These are phyloP conservation scores for Ensete ventricosum DNA, from an alignment of 176 grass and related monocot genomes.

Conservation along the genomic window DNA sequence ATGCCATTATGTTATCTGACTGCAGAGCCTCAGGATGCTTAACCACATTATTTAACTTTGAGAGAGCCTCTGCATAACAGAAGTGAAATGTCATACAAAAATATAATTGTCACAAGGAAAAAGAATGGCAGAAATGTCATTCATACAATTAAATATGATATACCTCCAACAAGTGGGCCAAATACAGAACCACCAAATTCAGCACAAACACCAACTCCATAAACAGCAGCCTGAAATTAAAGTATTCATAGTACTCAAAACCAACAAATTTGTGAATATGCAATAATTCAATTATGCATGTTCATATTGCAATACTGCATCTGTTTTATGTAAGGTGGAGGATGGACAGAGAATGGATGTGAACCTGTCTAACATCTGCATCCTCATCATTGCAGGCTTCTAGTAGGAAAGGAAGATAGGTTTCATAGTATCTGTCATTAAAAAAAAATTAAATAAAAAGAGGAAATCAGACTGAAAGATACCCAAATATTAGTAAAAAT, in stretches of 20 bases:
- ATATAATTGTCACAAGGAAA: neutral
- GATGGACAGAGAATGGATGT: neutral
- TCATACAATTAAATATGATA: neutral
- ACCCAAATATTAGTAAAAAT: neutral
- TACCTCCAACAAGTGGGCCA: conserved; percentile 95
- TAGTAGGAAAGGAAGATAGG: conserved; percentile 84
- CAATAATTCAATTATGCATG: too few species aligned
- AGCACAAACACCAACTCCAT: conserved; percentile 94
- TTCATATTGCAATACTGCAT: neutral
- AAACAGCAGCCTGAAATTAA: conserved; percentile 75
- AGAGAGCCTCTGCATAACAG: conserved; percentile 65
- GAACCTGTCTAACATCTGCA: conserved; percentile 85
- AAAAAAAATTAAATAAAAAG: conserved; percentile 14
- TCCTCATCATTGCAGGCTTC: conserved; percentile 95
- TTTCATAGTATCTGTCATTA: conserved; percentile 70
- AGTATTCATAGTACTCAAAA: neutral
- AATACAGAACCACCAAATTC: conserved; percentile 84
- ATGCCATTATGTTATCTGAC: conserved; percentile 90
- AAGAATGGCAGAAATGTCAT: neutral
- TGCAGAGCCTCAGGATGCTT: conserved; percentile 65
- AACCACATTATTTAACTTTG: conserved; percentile 88
- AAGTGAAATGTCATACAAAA: neutral
- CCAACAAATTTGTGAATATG: too few species aligned
- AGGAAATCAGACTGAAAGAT: neutral
- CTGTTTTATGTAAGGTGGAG: neutral